Base-by-base conservation (phyloP, 1,284 basidiomycete genomes). In the Sanghuangporus baumii region DNA sequence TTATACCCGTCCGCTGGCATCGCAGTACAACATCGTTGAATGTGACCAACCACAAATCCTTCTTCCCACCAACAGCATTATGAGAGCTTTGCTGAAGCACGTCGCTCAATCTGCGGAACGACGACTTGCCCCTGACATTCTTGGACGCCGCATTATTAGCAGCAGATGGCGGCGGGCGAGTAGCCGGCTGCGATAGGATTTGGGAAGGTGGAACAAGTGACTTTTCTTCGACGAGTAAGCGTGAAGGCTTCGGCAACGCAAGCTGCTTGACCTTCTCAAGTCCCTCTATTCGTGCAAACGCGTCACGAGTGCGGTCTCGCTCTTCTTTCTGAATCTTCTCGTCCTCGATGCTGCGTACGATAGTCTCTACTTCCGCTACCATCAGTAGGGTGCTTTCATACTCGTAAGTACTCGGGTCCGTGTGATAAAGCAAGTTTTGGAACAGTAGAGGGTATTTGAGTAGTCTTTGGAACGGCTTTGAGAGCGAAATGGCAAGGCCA, bases 401-500 rank as follows among this genome's bases (percentile, higher is more conserved):
- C 76, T 99, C 96, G 71, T 90, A 94, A 1, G 95, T 95, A 67
- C 94, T 96, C 0, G 96, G 94, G 71, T 98, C 96, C 8, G 96
- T 97, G 74, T 96, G 92, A 76, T 89, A 96, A 55, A 96, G 84
- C n/a, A 98, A 81, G 74, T 98, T 98, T 76, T 98, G 96, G 78
- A 98, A 98, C 47, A 99, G 85, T 16, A 99, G 83, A 2, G 96
- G 96, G 73, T 98, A 97, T 75, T 99, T 98, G 72, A 98, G 86
- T 48, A 99, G 80, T 37, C 96, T 86, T 72, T 98, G 96, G 77
- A 99, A 97, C 1, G 96, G 96, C 75, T 98, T 98, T 26, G 94
- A 96, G 8, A 98, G 79, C 2, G 94, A 94, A 71, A 99, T 98
- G 38, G 93, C 88, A 48, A 99, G 81, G 0, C 94, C 94, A 1